phyloP scores from a whole-genome alignment of 1,284 basidiomycete genomes.

The Phellinidium pouzarii region DNA sequence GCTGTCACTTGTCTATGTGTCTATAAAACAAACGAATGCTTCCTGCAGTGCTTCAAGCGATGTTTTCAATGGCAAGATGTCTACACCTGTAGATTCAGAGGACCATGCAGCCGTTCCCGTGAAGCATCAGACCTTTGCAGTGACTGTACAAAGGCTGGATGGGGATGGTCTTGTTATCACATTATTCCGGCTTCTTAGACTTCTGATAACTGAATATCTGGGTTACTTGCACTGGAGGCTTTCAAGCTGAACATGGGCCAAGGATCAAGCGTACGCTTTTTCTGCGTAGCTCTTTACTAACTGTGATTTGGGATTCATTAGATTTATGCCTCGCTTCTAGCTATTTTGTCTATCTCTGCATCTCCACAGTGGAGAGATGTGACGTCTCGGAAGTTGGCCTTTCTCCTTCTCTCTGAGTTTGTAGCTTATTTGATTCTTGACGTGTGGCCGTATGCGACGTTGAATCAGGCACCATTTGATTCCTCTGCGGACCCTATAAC shows the following conservation, averaged over 20 bases:
- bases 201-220: conserved; percentile 4
- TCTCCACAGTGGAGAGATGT: conserved; percentile 15
- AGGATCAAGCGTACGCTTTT: neutral
- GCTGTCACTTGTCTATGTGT: conserved; percentile 3
- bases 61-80: too few species aligned
- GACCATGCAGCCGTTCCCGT: neutral
- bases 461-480: conserved; percentile 35
- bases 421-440: conserved; percentile 44
- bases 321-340: conserved; percentile 22
- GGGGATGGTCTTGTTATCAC: conserved; percentile 11
- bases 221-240: conserved; percentile 8
- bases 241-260: neutral
- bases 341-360: conserved; percentile 19
- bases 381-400: conserved; percentile 23
- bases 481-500: conserved; percentile 29
- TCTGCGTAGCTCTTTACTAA: conserved; percentile 6
- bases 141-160: neutral
- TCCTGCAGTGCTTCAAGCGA: neutral
- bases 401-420: conserved; percentile 35
- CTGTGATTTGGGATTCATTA: neutral
- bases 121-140: neutral
- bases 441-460: conserved; percentile 42
- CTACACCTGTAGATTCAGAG: neutral
- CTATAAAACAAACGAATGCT: neutral
- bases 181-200: conserved; percentile 5